phyloP scores from a whole-genome alignment of 192 early-diverging fungal genomes.

The Chytriomyces sp. region DNA sequence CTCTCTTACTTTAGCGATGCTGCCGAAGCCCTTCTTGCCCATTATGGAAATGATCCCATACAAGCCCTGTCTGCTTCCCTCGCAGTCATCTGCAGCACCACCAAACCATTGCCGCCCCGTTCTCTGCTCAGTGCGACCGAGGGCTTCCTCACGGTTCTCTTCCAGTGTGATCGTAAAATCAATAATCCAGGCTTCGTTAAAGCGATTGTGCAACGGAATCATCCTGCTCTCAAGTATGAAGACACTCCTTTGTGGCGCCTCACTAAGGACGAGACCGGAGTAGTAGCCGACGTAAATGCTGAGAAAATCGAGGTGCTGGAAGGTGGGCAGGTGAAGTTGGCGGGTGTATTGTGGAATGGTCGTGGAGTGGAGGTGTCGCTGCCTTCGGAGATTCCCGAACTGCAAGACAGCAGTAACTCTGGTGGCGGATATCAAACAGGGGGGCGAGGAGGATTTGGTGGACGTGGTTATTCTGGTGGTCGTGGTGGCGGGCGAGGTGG shows the following conservation, averaged over 20 bases:
- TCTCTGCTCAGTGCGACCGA: constrained; percentile 84
- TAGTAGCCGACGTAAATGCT: constrained; percentile 82
- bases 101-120: constrained; percentile 77
- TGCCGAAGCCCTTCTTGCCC: constrained; percentile 72
- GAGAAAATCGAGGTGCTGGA: constrained; percentile 66
- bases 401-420: constrained; percentile 54
- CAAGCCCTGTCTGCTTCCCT: constrained; percentile 82
- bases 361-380: constrained; percentile 68
- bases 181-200: constrained; percentile 84
- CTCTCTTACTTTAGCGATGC: constrained; percentile 76
- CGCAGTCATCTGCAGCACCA: constrained; percentile 85
- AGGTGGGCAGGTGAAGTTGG: constrained; percentile 50
- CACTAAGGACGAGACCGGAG: constrained; percentile 76
- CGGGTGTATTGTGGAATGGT: constrained; percentile 72
- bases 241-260: constrained; percentile 76
- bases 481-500: neutral
- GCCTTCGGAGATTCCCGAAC: constrained; percentile 75
- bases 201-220: constrained; percentile 69
- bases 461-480: neutral
- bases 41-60: constrained; percentile 70
- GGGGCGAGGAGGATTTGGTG: constrained; percentile 3
- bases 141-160: constrained; percentile 79
- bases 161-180: constrained; percentile 67
- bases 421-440: constrained; percentile 9
- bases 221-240: constrained; percentile 73